Evolutionary conservation across 2,329 filamentous ascomycete genomes (phyloP), one percentile per base, ranked within the genome.

Genomic region (Neofusicoccum laricinum): DNA sequence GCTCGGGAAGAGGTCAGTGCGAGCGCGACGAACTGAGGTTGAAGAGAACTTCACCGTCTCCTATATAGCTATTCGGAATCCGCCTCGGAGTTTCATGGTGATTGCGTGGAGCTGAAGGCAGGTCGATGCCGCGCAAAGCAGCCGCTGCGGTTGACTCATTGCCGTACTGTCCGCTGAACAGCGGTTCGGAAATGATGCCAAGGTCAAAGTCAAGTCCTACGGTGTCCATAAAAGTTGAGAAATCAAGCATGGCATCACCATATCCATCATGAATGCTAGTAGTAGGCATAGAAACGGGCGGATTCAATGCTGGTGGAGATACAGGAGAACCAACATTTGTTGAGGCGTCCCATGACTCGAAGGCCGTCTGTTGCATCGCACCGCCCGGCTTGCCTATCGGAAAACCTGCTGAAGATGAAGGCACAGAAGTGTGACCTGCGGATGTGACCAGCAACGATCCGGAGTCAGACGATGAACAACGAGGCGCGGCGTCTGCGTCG

Each of bases 21-120:
- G 43, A 3, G 17, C 45, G n/a, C 12, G 66, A 66, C 21, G 62
- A 70, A 66, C 67, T 36, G 70, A 67, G 19, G 15, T 19, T 43
- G 38, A 14, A 30, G 15, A 17, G 19, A 38, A 32, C 15, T 7
- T 36, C 45, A 61, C 57, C 57, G n/a, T 61, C 57, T 48, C 57
- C 57, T 15, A 49, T 49, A 14, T 41, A 46, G n/a, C n/a, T n/a
- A 14, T 61, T 38, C 14, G 57, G 57, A 17, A 61, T 40, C n/a
- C 53, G 38, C 8, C 38, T 19, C 15, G 17, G 53, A 38, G 43
- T 57, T 10, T 17, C 53, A 14, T 41, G 19, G 14, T 17, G 38
- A 41, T n/a, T 58, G 8, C 43, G 38, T 14, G n/a, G 14, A n/a
- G 17, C 19, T n/a, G 34, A 36, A 17, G 32, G n/a, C 25, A 14